Evolutionary conservation across 2,329 filamentous ascomycete genomes (phyloP), one percentile per base, ranked within the genome.

Genomic region (Paramyrothecium roridum): DNA sequence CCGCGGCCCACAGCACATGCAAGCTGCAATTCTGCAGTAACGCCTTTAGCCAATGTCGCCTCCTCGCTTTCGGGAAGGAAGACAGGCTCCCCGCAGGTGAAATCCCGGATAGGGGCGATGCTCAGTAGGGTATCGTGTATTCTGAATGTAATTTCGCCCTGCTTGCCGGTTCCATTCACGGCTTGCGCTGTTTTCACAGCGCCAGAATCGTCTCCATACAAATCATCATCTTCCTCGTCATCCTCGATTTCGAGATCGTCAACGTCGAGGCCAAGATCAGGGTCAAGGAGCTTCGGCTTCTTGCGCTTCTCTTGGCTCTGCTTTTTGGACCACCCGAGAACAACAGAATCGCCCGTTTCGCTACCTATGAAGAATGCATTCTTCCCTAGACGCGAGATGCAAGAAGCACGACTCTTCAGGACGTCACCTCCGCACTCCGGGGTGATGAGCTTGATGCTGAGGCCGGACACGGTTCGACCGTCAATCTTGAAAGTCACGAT

Each of bases 381-480:
- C 53, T 84, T 83, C 3, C 85, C 83, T 3, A 98, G 70, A 53
- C 80, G 83, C 22, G 86, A 84, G 2, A 91, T 81, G 58, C 89
- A 92, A 1, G 91, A 88, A 23, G 87, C 82, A 21, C 81, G 76
- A 46, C 81, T 80, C 50, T 81, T 80, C 56, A 96, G 67, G 11
- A 90, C 58, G 30, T 73, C 69, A 8, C 88, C 88, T 11, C 89
- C 88, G 22, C 81, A 78, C 53, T 90, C 84, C 43, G 75, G 65
- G 4, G 82, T 67, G 6, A 97, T 77, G 43, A 83, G 73, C 59
- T 84, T 85, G 53, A 99, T 74, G n/a, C 82, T 85, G 57, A 99
- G 79, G 2, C 91, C 92, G 23, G 93, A 96, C 2, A 99, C 91
- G 2, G 90, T 96, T 54, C 95, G 85, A 17, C 96, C 95, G 68